Conservation (phyloP, 495 filamentous ascomycete genomes). For the Parmelia sp. region DNA sequence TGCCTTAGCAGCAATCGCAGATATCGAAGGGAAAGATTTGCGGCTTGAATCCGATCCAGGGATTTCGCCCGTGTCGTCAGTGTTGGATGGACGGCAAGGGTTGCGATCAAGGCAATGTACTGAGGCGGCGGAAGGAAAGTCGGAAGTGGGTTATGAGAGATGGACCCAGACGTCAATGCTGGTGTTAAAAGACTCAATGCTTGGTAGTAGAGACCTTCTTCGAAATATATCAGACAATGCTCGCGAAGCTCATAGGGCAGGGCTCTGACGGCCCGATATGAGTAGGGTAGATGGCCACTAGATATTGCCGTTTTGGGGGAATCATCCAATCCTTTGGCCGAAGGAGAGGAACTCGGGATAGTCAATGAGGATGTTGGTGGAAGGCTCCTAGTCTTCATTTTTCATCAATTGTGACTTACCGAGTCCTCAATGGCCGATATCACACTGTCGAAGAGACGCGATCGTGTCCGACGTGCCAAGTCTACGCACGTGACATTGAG, state of each 20-base stretch:
- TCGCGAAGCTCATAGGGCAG: constrained; percentile 57
- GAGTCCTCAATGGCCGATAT: not conserved
- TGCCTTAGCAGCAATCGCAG: constrained; percentile 49
- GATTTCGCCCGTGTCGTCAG: constrained; percentile 57
- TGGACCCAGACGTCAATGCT: constrained; percentile 53
- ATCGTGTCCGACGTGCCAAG: too few species aligned
- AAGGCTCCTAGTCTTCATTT: not conserved
- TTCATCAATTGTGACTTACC: too few species aligned
- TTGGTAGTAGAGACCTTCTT: constrained; percentile 64
- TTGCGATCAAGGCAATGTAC: constrained; percentile 61
- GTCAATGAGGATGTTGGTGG: constrained; percentile 2
- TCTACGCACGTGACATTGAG: not conserved
- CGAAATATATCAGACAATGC: constrained; percentile 65
- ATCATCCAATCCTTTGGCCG: not conserved
- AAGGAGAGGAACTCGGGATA: not conserved
- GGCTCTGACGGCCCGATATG: not conserved
- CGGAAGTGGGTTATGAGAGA: constrained; percentile 32
- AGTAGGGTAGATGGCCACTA: not conserved
- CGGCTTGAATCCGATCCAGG: constrained; percentile 45
- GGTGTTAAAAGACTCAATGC: constrained; percentile 63
- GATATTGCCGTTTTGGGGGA: not conserved
- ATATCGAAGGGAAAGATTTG: constrained; percentile 51
- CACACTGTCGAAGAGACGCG: not conserved
- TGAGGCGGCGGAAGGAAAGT: constrained; percentile 46
- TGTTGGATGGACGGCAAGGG: constrained; percentile 62